Evolutionary conservation across 768 basidiomycete species (phyloP).

Genomic region (Hypholoma fasciculare): DNA sequence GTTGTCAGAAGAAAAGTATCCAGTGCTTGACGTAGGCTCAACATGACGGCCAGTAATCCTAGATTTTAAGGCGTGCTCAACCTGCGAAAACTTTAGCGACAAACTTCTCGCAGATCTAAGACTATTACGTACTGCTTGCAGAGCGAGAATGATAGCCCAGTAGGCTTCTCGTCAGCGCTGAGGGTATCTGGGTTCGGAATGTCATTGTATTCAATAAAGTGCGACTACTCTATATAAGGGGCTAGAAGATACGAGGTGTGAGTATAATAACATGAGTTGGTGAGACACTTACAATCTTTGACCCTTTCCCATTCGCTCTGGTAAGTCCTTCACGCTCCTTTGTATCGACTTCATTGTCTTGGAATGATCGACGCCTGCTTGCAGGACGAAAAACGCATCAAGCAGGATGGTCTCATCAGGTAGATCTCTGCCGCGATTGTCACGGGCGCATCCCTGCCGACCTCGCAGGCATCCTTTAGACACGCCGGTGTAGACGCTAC

Average conservation of each 20-base stretch:
- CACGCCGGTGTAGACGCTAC: too few relatives aligned
- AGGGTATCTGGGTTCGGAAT: neutral
- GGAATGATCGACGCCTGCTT: too few relatives aligned
- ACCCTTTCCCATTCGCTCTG: neutral
- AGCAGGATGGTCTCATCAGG: too few relatives aligned
- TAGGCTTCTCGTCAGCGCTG: conserved; percentile 3
- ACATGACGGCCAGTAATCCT: conserved; percentile 1
- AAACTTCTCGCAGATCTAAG: neutral
- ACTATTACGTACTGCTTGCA: conserved; percentile 12
- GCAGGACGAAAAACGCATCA: too few relatives aligned
- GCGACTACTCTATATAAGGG: conserved; percentile 6
- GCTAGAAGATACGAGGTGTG: neutral
- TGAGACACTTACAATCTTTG: neutral
- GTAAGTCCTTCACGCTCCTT: neutral
- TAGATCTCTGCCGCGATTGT: too few relatives aligned
- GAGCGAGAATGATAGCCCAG: conserved; percentile 12
- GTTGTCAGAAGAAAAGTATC: conserved; percentile 13
- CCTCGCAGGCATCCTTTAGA: too few relatives aligned
- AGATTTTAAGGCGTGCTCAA: conserved; percentile 14
- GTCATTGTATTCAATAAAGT: conserved; percentile 14
- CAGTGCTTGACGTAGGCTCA: neutral
- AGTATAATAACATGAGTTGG: neutral
- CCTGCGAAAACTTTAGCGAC: neutral
- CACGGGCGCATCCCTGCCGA: too few relatives aligned
- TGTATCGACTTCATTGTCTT: too few relatives aligned